Conservation (phyloP, 2,329 filamentous ascomycete species). For the Hypoxylon sp. region DNA sequence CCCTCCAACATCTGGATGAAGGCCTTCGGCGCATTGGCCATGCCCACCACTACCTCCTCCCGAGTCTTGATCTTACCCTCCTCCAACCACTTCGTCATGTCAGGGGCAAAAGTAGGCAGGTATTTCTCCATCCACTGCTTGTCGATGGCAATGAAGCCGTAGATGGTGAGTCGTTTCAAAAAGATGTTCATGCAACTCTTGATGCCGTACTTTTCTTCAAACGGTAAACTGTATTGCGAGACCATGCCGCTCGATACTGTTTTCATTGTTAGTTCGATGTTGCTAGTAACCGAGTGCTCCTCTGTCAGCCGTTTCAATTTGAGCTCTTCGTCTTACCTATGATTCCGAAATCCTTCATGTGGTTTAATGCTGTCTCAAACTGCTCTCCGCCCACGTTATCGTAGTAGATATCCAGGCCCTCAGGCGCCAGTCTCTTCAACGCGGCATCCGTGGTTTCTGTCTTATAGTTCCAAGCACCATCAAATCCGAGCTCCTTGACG, state of each 20-base stretch:
- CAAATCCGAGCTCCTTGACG: slow-evolving; percentile 60
- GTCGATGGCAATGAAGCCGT: slow-evolving; percentile 25
- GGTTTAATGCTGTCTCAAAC: slow-evolving; percentile 47
- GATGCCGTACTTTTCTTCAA: slow-evolving; percentile 17
- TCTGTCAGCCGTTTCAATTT: no score
- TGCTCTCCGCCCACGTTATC: slow-evolving; percentile 64
- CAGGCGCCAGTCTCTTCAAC: slow-evolving; percentile 73
- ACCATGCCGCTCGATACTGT: slow-evolving; percentile 19
- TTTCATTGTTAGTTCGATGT: background rate
- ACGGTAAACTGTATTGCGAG: slow-evolving; percentile 26
- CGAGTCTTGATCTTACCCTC: background rate
- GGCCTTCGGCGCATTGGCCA: background rate
- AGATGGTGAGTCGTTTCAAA: slow-evolving; percentile 21
- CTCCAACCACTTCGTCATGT: background rate
- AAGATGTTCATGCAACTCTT: slow-evolving; percentile 23
- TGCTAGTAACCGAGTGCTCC: background rate
- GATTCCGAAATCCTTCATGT: slow-evolving; percentile 24
- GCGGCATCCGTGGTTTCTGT: slow-evolving; percentile 76
- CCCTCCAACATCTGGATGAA: slow-evolving; percentile 1
- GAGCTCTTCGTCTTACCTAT: slow-evolving; percentile 18
- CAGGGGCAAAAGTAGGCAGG: background rate
- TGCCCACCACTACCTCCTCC: background rate
- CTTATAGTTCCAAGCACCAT: slow-evolving; percentile 86
- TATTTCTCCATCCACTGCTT: background rate
- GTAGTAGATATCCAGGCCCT: slow-evolving; percentile 76